Evolutionary conservation across 495 filamentous ascomycete genomes (phyloP), one percentile per base, ranked within the genome.

Genomic region (Tuber indicum): DNA sequence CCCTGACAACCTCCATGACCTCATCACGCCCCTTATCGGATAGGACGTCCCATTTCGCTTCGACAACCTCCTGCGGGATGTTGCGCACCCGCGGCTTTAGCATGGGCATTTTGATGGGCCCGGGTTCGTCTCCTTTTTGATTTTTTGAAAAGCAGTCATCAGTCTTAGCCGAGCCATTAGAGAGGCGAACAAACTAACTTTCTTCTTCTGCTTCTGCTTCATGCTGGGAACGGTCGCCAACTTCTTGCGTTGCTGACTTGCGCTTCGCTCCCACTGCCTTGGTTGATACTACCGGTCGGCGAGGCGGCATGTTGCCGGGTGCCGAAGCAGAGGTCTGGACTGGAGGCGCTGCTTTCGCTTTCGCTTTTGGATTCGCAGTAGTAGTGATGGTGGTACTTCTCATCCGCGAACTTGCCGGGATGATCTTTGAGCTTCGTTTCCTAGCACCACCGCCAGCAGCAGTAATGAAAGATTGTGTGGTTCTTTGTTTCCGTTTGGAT

Each of bases 1-100:
- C 74, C 41, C 77, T 81, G 9, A 83, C 44, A 70, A 83, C 76
- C 21, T 75, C 75, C n/a, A 75, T 44, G 49, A 83, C 49, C 14
- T 83, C 81, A 21, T 77, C 78, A 36, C 72, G 72, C 23, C 44
- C 41, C 26, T 77, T 76, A 72, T 76, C 76, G 23, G 74, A 46
- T 23, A 82, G 58, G 41, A 73, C 72, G 17, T 39, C 66, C 82
- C 82, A 83, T 71, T 77, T 81, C n/a, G 47, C 42, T 43, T 80
- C 78, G 42, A 81, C 75, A n/a, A 80, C 75, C 39, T 76, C 73
- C 70, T 76, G 72, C 5, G 75, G 75, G 73, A 82, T 77, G 76
- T 72, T 49, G 23, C 81, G 77, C 7, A 76, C 45, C 42, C 74
- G 77, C 32, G 77, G 23, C 32, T 76, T 80, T 9, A 80, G 66